Percentiles rank a stretch among this genome's conserved stretches.
These are phyloP conservation scores for Saccharomycopsis amapae DNA, from an alignment of 805 yeast genomes.

Conservation along the genomic window DNA sequence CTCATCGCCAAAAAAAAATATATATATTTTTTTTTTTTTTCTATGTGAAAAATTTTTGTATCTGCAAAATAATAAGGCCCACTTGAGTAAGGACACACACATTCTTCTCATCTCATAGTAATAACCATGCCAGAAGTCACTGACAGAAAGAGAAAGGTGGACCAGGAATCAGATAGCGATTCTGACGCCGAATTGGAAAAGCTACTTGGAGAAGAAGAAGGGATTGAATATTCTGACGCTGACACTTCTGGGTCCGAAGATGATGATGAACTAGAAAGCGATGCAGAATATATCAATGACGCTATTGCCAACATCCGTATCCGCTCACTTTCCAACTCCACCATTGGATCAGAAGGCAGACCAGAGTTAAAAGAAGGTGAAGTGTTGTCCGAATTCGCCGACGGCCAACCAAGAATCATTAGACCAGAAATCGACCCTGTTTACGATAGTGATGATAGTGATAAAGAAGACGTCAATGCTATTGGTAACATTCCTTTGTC, in stretches of 20 bases:
- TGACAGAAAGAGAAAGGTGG: slow-evolving; percentile 6
- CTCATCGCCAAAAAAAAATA: too few relatives aligned
- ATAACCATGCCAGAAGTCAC: neutral
- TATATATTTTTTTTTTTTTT: too few relatives aligned
- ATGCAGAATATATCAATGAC: slow-evolving; percentile 40
- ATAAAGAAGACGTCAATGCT: slow-evolving; percentile 67
- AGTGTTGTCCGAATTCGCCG: slow-evolving; percentile 35
- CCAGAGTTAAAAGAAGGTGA: slow-evolving; percentile 19
- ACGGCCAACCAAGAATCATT: slow-evolving; percentile 72
- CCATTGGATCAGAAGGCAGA: slow-evolving; percentile 33
- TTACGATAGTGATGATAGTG: slow-evolving; percentile 91
- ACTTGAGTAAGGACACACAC: too few relatives aligned
- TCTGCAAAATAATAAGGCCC: too few relatives aligned
- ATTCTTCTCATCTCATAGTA: too few relatives aligned
- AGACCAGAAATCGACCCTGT: slow-evolving; percentile 89
- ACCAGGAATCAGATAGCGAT: slow-evolving; percentile 27
- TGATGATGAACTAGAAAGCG: slow-evolving; percentile 38
- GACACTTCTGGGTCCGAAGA: slow-evolving; percentile 38
- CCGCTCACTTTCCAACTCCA: slow-evolving; percentile 40
- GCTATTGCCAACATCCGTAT: slow-evolving; percentile 44
- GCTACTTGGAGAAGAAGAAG: slow-evolving; percentile 50
- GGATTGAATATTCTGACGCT: slow-evolving; percentile 25
- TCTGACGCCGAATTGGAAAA: slow-evolving; percentile 59
- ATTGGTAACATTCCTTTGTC: slow-evolving; percentile 90
- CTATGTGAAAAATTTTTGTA: too few relatives aligned